These are phyloP conservation scores for Metschnikowia lachancei DNA, from an alignment of 805 yeast genomes.

Conservation along the genomic window DNA sequence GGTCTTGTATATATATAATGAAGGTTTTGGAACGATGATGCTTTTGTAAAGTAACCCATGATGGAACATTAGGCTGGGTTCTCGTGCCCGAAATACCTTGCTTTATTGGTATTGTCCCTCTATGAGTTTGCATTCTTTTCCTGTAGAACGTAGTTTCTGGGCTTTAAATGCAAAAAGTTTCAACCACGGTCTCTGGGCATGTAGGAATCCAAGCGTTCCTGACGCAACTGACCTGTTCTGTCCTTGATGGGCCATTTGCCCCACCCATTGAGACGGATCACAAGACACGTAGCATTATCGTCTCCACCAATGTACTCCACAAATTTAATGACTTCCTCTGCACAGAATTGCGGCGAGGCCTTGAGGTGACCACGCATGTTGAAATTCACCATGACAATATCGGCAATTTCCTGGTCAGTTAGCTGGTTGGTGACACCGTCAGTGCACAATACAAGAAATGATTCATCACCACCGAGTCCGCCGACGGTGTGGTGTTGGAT, in stretches of 20 bases:
- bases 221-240: conserved; percentile 79
- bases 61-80: not conserved
- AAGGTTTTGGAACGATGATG: conserved; percentile 3
- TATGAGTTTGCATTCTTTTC: no score
- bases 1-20: conserved; percentile 14
- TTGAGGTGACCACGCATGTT: conserved; percentile 59
- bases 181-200: conserved; percentile 27
- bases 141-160: no score
- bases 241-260: conserved; percentile 87
- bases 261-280: conserved; percentile 84
- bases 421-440: conserved; percentile 85
- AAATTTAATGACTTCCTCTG: conserved; percentile 79
- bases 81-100: no score
- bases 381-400: conserved; percentile 69
- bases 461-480: conserved; percentile 77
- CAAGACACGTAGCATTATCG: conserved; percentile 92
- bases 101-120: no score
- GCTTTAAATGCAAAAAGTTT: not conserved
- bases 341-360: conserved; percentile 83
- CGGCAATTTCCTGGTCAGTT: conserved; percentile 89
- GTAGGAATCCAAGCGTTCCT: conserved; percentile 57
- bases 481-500: conserved; percentile 36
- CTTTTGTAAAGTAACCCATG: not conserved
- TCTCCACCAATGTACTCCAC: conserved; percentile 86
- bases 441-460: conserved; percentile 74